Evolutionary conservation across 805 yeast species (phyloP), one percentile per base, ranked within the genome.

Genomic region (Starmera caribaea): DNA sequence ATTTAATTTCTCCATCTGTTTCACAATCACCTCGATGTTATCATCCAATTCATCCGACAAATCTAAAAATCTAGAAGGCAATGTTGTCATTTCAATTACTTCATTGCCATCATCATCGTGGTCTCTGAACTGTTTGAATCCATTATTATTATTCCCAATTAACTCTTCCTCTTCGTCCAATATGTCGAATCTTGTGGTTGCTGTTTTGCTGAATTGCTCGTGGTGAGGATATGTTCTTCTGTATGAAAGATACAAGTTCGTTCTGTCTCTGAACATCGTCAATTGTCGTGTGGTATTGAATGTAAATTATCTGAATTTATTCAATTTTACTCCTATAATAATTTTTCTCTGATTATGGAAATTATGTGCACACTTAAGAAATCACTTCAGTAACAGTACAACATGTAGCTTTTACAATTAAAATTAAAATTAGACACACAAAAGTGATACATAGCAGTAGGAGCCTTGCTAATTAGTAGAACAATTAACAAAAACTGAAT

Each of bases 171-270:
- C 63, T 24, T 49, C 55, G 16, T 53, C 58, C n/a, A 54, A 48
- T 15, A 50, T 42, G 42, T 51, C 51, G 38, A 54, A 51, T 24
- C 51, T 41, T 7, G 55, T 34, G 38, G 48, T 37, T 35, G 53
- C 49, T 40, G 58, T 21, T 21, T 21, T 30, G 34, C 48, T 39
- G 59, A 49, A n/a, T 53, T 44, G 29, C 54, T 57, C 34, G 45
- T 71, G 75, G 48, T 88, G 88, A 0, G 95, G 94, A 41, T 80
- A 81, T 10, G 97, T 88, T 43, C 92, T 76, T 46, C 98, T 76
- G 56, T 84, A 90, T 35, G 97, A 87, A 16, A 88, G 66, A 59
- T 71, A 90, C 47, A 90, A 70, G 55, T 89, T 90, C n/a, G 98
- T 92, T 58, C 97, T 71, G 62, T 92, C 97, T 58, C 97, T 72